Evolutionary conservation across 495 filamentous ascomycete genomes (phyloP), one percentile per base, ranked within the genome.

Genomic region (Trichocladium uniseriatum): DNA sequence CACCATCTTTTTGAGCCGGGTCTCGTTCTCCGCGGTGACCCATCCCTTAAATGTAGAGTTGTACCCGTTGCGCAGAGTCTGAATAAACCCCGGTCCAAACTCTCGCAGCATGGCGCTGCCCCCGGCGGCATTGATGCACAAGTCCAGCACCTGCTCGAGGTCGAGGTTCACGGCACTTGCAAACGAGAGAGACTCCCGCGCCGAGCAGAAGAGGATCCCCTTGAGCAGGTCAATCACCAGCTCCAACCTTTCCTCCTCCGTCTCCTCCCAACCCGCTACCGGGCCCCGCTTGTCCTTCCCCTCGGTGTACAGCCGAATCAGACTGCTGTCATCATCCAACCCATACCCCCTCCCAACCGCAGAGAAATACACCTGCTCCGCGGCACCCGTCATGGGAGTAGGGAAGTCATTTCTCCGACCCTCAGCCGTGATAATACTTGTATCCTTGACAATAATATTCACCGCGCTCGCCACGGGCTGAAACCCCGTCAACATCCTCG

Each of bases 361-460:
- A 14, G 74, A 59, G 29, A 80, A 71, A 58, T 87, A 89, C 16
- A 81, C 72, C 61, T 87, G 81, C 62, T 89, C 84, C 7, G 85
- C 82, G 0, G 72, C 75, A n/a, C 76, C 76, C 38, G 77, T 75
- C 55, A 92, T 73, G n/a, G 84, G 82, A n/a, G 79, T 77, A 0
- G 82, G 76, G 60, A 86, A 87, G 9, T 70, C 65, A 34, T 69
- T 59, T 43, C 77, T 63, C 29, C 83, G 69, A 7, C 79, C 81
- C 41, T 79, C 82, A 14, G 78, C 75, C 19, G 83, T 89, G 55
- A 92, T 86, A 61, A 92, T 92, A 14, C 79, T 73, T 41, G 82
- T 80, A 67, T 92, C 87, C 67, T 92, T 92, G 22, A 84, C 58
- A 49, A 92, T 90, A 58, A 90, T 90, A 22, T 73, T 78, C 55